Evolutionary conservation across 371 early-diverging fungal genomes (phyloP).

Genomic region (Blastocladiella emersonii): DNA sequence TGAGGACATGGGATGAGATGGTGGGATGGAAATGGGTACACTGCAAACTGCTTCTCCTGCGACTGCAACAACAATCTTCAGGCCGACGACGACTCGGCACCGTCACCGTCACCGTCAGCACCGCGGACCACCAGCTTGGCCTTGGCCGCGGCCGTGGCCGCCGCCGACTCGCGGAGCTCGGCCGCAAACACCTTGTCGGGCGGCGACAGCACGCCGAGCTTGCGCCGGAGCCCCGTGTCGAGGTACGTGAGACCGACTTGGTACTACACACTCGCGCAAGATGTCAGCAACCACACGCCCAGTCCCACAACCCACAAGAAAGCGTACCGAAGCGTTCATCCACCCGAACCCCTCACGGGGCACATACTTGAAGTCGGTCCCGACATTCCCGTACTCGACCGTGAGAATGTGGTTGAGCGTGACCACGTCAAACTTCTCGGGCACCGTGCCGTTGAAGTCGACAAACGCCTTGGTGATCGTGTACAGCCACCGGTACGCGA

Average conservation of each 20-base stretch:
- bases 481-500: constrained; percentile 90
- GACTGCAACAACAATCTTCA: too few species aligned
- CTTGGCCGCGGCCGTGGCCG: too few species aligned
- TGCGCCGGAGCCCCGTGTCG: constrained; percentile 54
- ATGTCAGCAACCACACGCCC: background rate
- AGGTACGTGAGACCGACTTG: constrained; percentile 69
- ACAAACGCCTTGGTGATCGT: constrained; percentile 87
- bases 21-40: too few species aligned
- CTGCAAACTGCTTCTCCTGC: too few species aligned
- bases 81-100: too few species aligned
- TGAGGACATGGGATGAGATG: too few species aligned
- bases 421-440: constrained; percentile 92
- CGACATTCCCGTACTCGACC: constrained; percentile 92
- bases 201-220: constrained; percentile 61
- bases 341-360: constrained; percentile 94
- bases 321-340: constrained; percentile 66
- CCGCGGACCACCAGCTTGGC: too few species aligned
- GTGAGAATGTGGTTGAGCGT: constrained; percentile 75
- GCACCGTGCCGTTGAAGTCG: constrained; percentile 93
- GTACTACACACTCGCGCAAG: constrained; percentile 25
- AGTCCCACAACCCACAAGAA: background rate
- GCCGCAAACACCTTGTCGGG: constrained; percentile 36
- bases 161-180: too few species aligned
- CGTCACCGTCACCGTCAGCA: too few species aligned
- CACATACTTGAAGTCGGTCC: constrained; percentile 85